Evolutionary conservation across 257 asterid species (phyloP).

Genomic region (Penstemon newberryi): DNA sequence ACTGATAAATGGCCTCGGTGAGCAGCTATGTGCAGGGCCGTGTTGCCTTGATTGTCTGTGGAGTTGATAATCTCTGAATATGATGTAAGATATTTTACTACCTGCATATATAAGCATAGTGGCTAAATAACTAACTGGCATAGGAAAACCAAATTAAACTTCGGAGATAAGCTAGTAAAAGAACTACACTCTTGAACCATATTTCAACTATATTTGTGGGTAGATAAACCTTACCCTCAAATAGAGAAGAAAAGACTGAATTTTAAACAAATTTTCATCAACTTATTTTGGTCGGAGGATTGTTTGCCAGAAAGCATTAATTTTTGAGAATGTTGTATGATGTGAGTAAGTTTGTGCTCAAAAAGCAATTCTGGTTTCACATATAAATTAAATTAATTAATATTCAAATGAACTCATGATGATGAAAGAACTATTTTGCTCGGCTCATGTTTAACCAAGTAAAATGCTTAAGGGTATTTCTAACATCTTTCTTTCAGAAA

Average conservation of each 20-base stretch:
- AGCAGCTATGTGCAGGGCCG: slow-evolving; percentile 86
- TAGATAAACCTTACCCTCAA: too few relatives aligned
- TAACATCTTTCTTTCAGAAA: too few relatives aligned
- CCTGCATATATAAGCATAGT: slow-evolving; percentile 41
- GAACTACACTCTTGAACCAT: too few relatives aligned
- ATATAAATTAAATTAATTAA: too few relatives aligned
- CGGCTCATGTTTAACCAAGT: too few relatives aligned
- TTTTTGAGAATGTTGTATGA: neutral
- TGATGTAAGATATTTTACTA: slow-evolving; percentile 58
- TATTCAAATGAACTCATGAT: too few relatives aligned
- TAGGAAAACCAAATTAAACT: neutral
- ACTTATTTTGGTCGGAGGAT: neutral
- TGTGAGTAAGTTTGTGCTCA: too few relatives aligned
- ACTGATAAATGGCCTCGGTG: slow-evolving; percentile 78
- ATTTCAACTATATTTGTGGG: too few relatives aligned
- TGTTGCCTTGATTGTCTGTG: slow-evolving; percentile 73
- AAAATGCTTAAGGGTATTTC: too few relatives aligned
- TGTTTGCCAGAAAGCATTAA: neutral
- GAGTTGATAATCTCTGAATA: slow-evolving; percentile 53
- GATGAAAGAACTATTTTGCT: too few relatives aligned
- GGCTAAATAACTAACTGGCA: neutral
- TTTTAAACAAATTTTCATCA: neutral
- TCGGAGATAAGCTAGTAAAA: neutral
- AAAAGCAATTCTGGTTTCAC: too few relatives aligned
- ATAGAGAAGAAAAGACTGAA: too few relatives aligned